These are phyloP conservation scores for Phytophthora pisi DNA, from an alignment of 352 stramenopile species.

Conservation along the genomic window DNA sequence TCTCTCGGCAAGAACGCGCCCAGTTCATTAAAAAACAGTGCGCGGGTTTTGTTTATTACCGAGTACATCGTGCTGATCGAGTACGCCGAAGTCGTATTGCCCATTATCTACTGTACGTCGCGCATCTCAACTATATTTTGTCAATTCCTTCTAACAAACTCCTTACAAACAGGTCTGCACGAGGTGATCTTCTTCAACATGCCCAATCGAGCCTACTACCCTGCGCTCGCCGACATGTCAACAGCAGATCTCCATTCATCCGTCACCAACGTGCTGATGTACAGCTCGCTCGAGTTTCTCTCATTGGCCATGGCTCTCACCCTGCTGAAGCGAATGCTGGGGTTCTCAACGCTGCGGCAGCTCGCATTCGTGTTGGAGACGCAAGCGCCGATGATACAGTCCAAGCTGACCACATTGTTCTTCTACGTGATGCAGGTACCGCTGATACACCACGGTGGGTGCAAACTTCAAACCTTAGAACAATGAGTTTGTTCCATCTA, in stretches of 20 bases:
- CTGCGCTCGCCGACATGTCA: slow-evolving; percentile 10
- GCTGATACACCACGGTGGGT: slow-evolving; percentile 34
- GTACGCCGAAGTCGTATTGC: slow-evolving; percentile 44
- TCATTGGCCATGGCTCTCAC: slow-evolving; percentile 17
- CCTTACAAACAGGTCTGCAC: slow-evolving; percentile 10
- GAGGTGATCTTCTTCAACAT: slow-evolving; percentile 24
- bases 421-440: slow-evolving; percentile 43
- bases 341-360: slow-evolving; percentile 31
- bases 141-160: too few relatives aligned
- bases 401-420: slow-evolving; percentile 33
- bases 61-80: slow-evolving; percentile 52
- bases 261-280: slow-evolving; percentile 25
- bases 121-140: not conserved
- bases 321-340: slow-evolving; percentile 21
- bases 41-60: slow-evolving; percentile 41
- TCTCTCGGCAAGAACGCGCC: slow-evolving; percentile 18
- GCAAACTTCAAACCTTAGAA: too few relatives aligned
- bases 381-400: slow-evolving; percentile 31
- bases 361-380: slow-evolving; percentile 43
- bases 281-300: slow-evolving; percentile 25
- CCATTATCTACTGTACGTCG: slow-evolving; percentile 38
- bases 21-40: slow-evolving; percentile 36
- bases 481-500: too few relatives aligned
- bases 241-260: slow-evolving; percentile 5
- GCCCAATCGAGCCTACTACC: slow-evolving; percentile 34